Conservation (phyloP, 805 yeast genomes). For the Metschnikowia lachancei region DNA sequence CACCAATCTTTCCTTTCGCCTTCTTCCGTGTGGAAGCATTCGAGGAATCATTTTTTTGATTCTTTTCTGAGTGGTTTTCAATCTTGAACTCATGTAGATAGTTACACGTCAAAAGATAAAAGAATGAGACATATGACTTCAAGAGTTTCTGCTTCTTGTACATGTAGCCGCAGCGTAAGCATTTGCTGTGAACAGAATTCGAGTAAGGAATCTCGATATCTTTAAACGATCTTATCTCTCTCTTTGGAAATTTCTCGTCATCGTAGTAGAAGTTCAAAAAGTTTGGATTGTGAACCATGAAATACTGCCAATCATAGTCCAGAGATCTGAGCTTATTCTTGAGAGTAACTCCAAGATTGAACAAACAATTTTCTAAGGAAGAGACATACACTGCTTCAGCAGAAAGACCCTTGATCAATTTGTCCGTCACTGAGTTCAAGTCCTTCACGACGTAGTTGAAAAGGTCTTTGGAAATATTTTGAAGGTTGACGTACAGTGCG, state of each 20-base stretch:
- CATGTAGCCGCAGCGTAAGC: conserved; percentile 39
- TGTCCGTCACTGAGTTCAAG: conserved; percentile 31
- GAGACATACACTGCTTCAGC: conserved; percentile 24
- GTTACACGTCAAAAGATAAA: conserved; percentile 42
- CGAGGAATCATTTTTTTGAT: conserved; percentile 11
- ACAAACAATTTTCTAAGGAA: conserved; percentile 16
- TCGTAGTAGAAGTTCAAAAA: conserved; percentile 25
- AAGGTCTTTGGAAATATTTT: conserved; percentile 40
- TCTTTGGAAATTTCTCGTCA: conserved; percentile 18
- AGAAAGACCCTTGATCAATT: conserved; percentile 29
- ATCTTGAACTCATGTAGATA: conserved; percentile 43
- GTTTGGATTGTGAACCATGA: conserved; percentile 32
- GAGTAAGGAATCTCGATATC: conserved; percentile 34
- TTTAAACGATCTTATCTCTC: conserved; percentile 22
- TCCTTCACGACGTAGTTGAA: conserved; percentile 39
- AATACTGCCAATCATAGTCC: conserved; percentile 38
- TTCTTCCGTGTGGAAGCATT: conserved; percentile 14
- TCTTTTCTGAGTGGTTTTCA: conserved; percentile 22
- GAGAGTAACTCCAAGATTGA: conserved; percentile 26
- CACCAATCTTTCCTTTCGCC: conserved; percentile 37
- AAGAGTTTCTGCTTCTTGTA: conserved; percentile 42
- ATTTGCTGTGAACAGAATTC: conserved; percentile 38
- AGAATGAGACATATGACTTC: conserved; percentile 37
- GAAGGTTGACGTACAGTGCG: conserved; percentile 42
- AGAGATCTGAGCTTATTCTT: conserved; percentile 27